Base-by-base conservation (phyloP, 352 stramenopile genomes). In the Phytophthora syringae region DNA sequence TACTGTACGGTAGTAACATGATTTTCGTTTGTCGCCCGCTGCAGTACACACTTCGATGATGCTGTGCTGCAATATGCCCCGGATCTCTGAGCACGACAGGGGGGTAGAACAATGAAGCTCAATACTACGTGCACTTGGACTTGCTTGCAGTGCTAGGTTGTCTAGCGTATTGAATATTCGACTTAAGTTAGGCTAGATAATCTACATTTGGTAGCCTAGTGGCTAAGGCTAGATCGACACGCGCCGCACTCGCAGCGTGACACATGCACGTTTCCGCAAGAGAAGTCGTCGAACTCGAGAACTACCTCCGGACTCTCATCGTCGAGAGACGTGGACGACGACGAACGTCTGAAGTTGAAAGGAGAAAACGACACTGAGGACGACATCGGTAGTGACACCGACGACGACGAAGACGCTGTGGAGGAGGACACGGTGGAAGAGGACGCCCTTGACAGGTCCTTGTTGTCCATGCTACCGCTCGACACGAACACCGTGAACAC, bases 401-500 rank as follows among this genome's bases (percentile, higher is more conserved):
- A 40, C 5, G 50, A 52, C 22, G 42, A 39, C 24, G 51, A 55
- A n/a, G 60, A 67, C 3, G 55, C 21, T 13, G 61, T 64, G 2
- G 37, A 32, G 27, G 27, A 32, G 10, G 60, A 67, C 7, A 25
- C 40, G 9, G 40, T 59, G 6, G 39, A 54, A 18, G 48, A 62
- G 30, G 50, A 30, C 11, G 47, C 28, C 5, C 37, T 52, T 3
- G 37, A 56, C 34, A 53, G 28, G 40, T 56, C 34, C 15, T 62
- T 71, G 50, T 11, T 37, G 30, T 20, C 32, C 36, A 9, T 16
- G 28, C 20, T 54, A 28, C 40, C 60, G 25, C 63, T 64, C 15
- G 65, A 43, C 18, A 79, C 67, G 34, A 77, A 77, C 11, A 55
- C 32, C 13, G 61, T 36, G 37, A 79, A 79, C 11, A 66, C 51